Evolutionary conservation across 108 stramenopile species (phyloP).

Genomic region (Nannochloropsis salina): DNA sequence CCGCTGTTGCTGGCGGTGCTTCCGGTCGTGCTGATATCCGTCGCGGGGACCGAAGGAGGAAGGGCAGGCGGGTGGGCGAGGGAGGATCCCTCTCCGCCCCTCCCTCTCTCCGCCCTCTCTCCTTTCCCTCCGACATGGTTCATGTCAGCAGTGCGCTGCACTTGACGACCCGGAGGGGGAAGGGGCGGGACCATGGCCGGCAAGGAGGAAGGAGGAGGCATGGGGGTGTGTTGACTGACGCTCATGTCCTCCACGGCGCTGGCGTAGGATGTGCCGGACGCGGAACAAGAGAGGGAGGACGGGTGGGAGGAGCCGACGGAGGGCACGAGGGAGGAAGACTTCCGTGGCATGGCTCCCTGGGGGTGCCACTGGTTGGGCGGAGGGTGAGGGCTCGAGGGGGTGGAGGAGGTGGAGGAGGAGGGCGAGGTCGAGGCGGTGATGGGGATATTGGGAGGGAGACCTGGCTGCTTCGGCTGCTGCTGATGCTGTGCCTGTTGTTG

Average conservation of each 20-base stretch:
- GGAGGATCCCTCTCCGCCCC: too few species aligned
- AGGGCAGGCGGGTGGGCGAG: too few species aligned
- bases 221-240: not conserved
- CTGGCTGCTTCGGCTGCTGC: not conserved
- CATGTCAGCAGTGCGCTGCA: too few species aligned
- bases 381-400: not conserved
- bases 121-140: too few species aligned
- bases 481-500: not conserved
- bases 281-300: not conserved
- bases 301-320: not conserved
- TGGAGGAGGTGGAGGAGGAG: not conserved
- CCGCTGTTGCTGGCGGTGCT: too few species aligned
- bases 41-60: too few species aligned
- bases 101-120: too few species aligned
- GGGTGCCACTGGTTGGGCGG: not conserved
- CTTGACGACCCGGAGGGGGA: constrained; percentile 17
- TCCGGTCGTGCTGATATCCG: too few species aligned
- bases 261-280: not conserved
- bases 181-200: too few species aligned
- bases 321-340: not conserved
- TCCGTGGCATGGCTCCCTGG: not conserved
- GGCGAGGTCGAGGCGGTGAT: not conserved
- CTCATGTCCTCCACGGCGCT: not conserved
- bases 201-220: constrained; percentile 12
- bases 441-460: not conserved